Percentiles rank a stretch among this genome's conserved stretches.
Conservation (phyloP, 208 protist species). For the Leishmania braziliensis region DNA sequence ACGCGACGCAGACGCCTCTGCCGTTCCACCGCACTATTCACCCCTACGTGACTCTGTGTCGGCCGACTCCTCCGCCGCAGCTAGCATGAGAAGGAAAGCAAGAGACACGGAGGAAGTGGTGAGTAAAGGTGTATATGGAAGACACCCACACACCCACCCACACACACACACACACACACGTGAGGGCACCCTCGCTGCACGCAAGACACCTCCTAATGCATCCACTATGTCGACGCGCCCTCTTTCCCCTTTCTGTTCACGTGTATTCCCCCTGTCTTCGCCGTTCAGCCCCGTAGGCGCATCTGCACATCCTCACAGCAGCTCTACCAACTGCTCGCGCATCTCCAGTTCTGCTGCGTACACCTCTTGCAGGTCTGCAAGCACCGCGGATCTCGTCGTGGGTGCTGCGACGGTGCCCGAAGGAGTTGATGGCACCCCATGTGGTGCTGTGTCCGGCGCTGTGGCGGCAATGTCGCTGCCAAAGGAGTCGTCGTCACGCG, state of each 20-base stretch:
- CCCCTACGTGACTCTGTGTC: background rate
- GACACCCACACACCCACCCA: too few species aligned
- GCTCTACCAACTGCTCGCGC: conserved; percentile 16
- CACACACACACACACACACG: background rate
- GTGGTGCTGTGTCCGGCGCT: background rate
- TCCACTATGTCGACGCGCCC: background rate
- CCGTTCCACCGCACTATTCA: background rate
- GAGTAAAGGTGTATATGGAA: background rate
- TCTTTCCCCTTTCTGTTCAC: background rate
- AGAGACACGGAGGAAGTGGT: background rate
- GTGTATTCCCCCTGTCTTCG: background rate
- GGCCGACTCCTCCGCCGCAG: background rate
- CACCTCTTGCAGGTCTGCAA: conserved; percentile 10
- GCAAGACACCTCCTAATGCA: background rate
- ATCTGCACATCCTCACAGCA: conserved; percentile 11
- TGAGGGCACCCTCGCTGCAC: background rate
- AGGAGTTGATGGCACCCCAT: background rate
- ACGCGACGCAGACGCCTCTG: background rate
- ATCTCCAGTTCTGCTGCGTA: conserved; percentile 23
- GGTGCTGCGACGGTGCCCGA: background rate
- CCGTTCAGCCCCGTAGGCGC: background rate
- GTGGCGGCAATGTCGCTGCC: conserved; percentile 1
- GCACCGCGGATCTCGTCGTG: background rate
- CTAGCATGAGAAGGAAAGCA: background rate
- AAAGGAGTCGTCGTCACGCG: conserved; percentile 1